Conservation (phyloP, 768 basidiomycete genomes). For the Tricholoma hemisulphureum region DNA sequence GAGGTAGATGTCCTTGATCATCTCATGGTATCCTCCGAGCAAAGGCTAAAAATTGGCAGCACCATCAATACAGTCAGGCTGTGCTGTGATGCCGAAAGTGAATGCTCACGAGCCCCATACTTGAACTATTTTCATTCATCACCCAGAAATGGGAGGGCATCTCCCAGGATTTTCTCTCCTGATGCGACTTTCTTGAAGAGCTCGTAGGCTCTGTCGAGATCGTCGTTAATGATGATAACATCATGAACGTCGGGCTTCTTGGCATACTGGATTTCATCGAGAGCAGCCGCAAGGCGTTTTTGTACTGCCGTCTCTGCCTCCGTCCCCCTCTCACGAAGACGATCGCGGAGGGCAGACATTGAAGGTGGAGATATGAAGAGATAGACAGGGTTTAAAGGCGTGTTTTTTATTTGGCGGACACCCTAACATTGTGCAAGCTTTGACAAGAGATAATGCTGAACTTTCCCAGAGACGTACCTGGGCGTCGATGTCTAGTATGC, state of each 20-base stretch:
- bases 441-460: slow-evolving; percentile 4
- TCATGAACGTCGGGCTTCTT: slow-evolving; percentile 73
- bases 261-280: slow-evolving; percentile 82
- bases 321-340: slow-evolving; percentile 80
- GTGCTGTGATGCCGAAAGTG: too few relatives aligned
- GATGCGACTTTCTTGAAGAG: slow-evolving; percentile 76
- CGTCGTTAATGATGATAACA: slow-evolving; percentile 86
- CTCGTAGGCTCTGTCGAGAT: slow-evolving; percentile 78
- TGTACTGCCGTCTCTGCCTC: slow-evolving; percentile 72
- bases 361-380: slow-evolving; percentile 92
- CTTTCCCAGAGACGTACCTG: slow-evolving; percentile 60
- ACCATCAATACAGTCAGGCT: too few relatives aligned
- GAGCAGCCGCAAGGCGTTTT: slow-evolving; percentile 74
- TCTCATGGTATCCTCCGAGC: too few relatives aligned
- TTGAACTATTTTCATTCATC: slow-evolving; percentile 48
- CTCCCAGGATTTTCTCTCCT: slow-evolving; percentile 60
- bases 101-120: slow-evolving; percentile 50
- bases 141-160: slow-evolving; percentile 65
- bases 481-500: slow-evolving; percentile 94
- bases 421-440: slow-evolving; percentile 61
- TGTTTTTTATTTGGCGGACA: slow-evolving; percentile 86
- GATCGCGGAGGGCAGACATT: slow-evolving; percentile 61
- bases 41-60: too few relatives aligned
- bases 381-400: slow-evolving; percentile 79
- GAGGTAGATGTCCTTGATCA: slow-evolving; percentile 61